Conservation (phyloP, 2,329 filamentous ascomycete species). For the Kalmusia sp. region DNA sequence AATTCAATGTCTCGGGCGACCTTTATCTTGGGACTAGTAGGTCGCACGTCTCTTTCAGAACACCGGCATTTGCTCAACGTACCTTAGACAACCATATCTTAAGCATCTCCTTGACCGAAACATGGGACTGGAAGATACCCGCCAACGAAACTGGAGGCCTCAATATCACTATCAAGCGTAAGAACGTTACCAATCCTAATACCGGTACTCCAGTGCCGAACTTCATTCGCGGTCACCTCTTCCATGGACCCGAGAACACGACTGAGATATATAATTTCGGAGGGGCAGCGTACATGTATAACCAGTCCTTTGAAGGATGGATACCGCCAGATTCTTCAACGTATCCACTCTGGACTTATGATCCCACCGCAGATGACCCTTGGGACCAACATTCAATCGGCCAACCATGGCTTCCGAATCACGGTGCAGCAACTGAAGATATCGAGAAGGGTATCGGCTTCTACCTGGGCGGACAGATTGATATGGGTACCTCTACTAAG, state of each 20-base stretch:
- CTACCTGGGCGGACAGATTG: constrained; percentile 50
- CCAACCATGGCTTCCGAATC: constrained; percentile 37
- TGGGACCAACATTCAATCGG: constrained; percentile 26
- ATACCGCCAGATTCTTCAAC: constrained; percentile 17
- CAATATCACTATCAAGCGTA: constrained; percentile 16
- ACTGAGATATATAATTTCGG: constrained; percentile 24
- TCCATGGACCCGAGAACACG: constrained; percentile 25
- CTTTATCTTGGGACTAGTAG: constrained; percentile 19
- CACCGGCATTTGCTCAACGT: constrained; percentile 1
- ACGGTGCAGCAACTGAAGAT: constrained; percentile 49
- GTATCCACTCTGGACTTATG: constrained; percentile 31
- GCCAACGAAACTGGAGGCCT: constrained; percentile 9
- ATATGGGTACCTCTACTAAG: constrained; percentile 40
- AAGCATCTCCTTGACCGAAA: constrained; percentile 22
- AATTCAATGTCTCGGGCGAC: constrained; percentile 20
- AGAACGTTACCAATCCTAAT: constrained; percentile 25
- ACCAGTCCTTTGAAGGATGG: constrained; percentile 23
- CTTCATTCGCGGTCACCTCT: constrained; percentile 31
- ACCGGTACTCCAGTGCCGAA: constrained; percentile 28
- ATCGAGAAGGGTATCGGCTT: constrained; percentile 47
- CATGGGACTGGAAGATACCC: constrained; percentile 32
- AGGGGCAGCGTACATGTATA: constrained; percentile 29
- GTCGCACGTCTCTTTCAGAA: constrained; percentile 4
- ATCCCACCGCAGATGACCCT: constrained; percentile 8
- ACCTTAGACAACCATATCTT: constrained; percentile 27